Percentiles rank a stretch among this genome's conserved stretches.
phyloP scores from a whole-genome alignment of 1,284 basidiomycete genomes.

The Pascua sp. region DNA sequence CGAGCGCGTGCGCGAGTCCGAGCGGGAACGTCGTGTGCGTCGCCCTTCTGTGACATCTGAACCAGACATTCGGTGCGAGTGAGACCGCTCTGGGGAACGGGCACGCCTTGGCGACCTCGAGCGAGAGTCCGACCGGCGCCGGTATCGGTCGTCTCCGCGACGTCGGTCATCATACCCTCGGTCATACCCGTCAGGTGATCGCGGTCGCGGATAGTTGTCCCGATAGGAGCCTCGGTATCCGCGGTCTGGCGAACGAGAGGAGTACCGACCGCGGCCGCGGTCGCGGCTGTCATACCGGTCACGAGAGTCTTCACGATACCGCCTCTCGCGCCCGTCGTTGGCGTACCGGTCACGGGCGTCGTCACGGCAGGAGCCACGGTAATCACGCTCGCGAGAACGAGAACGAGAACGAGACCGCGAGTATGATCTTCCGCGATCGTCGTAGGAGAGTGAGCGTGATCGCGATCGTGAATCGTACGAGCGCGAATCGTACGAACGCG shows the following conservation, averaged over 20 bases:
- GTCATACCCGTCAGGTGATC: too few species aligned
- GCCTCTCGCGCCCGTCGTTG: not conserved
- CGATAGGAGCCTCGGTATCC: too few species aligned
- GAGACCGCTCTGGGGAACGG: too few species aligned
- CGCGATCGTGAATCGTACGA: conserved; percentile 7
- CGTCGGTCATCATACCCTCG: too few species aligned
- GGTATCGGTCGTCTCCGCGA: too few species aligned
- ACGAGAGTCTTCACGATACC: not conserved
- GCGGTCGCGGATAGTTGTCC: too few species aligned
- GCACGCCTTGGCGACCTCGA: not conserved
- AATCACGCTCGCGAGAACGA: not conserved
- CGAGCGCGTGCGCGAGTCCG: conserved; percentile 2
- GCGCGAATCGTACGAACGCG: conserved; percentile 10
- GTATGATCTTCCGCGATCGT: conserved; percentile 1
- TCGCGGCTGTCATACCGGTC: not conserved
- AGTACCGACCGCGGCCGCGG: not conserved
- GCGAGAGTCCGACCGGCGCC: not conserved
- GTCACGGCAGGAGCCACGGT: not conserved
- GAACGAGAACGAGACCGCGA: not conserved
- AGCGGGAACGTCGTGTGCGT: not conserved
- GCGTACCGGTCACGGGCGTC: not conserved
- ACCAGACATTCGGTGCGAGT: too few species aligned
- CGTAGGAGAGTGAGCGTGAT: conserved; percentile 2
- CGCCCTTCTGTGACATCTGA: too few species aligned
- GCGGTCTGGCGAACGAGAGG: too few species aligned